phyloP scores from a whole-genome alignment of 2,329 filamentous ascomycete species.

The Pleomassaria siparia region DNA sequence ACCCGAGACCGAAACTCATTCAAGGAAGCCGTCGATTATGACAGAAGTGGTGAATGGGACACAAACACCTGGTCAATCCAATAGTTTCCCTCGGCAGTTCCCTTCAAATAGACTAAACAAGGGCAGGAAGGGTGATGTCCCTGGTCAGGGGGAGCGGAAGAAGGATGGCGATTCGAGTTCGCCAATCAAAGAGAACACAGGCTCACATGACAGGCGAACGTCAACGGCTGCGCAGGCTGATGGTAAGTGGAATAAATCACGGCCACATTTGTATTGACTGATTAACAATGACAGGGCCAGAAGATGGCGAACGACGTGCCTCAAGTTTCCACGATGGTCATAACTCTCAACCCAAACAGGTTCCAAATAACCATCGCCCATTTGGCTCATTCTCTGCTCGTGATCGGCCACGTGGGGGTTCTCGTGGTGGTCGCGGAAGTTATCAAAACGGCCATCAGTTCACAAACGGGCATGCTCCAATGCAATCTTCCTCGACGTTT shows the following conservation, averaged over 20 bases:
- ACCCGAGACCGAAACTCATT: slow-evolving; percentile 27
- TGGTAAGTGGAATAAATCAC: slow-evolving; percentile 11
- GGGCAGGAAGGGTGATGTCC: slow-evolving; percentile 33
- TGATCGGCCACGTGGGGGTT: slow-evolving; percentile 52
- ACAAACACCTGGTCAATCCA: slow-evolving; percentile 23
- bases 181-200: slow-evolving; percentile 32
- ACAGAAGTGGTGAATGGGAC: slow-evolving; percentile 16
- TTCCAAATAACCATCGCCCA: slow-evolving; percentile 29
- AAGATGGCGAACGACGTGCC: slow-evolving; percentile 34
- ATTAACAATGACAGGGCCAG: slow-evolving; percentile 5
- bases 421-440: slow-evolving; percentile 46
- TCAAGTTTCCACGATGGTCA: slow-evolving; percentile 32
- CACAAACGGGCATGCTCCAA: slow-evolving; percentile 42
- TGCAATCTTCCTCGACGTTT: slow-evolving; percentile 35
- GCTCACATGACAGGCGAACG: slow-evolving; percentile 31
- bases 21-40: slow-evolving; percentile 20
- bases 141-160: slow-evolving; percentile 31
- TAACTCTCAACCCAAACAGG: slow-evolving; percentile 28
- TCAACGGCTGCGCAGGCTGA: slow-evolving; percentile 40
- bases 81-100: slow-evolving; percentile 33
- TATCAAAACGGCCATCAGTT: slow-evolving; percentile 42
- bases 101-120: slow-evolving; percentile 30
- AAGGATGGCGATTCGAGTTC: slow-evolving; percentile 33
- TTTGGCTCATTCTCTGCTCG: slow-evolving; percentile 42
- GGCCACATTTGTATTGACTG: neutral